Conservation (phyloP, 495 filamentous ascomycete species). For the Podospora sp. region DNA sequence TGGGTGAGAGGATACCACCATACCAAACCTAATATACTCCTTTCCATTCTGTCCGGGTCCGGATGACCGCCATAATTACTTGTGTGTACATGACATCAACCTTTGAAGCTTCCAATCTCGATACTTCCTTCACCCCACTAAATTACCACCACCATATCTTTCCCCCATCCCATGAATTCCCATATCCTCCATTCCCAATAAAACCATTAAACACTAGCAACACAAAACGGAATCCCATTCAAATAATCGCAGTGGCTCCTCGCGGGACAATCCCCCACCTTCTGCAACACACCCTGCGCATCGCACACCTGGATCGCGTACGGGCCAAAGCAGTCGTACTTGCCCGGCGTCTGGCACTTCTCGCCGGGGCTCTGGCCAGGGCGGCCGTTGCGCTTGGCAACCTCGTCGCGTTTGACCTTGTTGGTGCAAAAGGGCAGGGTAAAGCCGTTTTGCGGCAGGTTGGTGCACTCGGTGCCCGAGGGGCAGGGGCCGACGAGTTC, state of each 20-base stretch:
- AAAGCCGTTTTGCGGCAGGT: conserved; percentile 30
- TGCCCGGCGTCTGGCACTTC: conserved; percentile 23
- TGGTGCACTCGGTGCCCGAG: conserved; percentile 17
- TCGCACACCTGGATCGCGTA: conserved; percentile 33
- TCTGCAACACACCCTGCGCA: conserved; percentile 14
- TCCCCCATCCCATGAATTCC: too few relatives aligned
- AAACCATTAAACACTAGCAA: conserved; percentile 12
- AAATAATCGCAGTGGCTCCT: conserved; percentile 27
- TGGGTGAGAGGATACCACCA: too few relatives aligned
- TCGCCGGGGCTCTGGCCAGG: conserved; percentile 26
- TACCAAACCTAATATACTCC: too few relatives aligned
- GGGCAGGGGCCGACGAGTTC: conserved; percentile 30
- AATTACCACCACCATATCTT: too few relatives aligned
- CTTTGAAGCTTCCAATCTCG: too few relatives aligned
- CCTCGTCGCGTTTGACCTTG: neutral
- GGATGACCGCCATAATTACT: too few relatives aligned
- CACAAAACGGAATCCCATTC: conserved; percentile 28
- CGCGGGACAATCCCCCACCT: conserved; percentile 26
- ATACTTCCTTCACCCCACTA: too few relatives aligned
- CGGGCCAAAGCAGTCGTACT: conserved; percentile 29
- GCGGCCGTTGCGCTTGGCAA: conserved; percentile 20
- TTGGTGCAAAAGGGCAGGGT: conserved; percentile 31
- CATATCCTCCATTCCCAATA: neutral
- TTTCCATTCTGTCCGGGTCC: too few relatives aligned
- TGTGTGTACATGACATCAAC: too few relatives aligned